Conservation (phyloP, 768 basidiomycete genomes). For the Leccinum boreale region DNA sequence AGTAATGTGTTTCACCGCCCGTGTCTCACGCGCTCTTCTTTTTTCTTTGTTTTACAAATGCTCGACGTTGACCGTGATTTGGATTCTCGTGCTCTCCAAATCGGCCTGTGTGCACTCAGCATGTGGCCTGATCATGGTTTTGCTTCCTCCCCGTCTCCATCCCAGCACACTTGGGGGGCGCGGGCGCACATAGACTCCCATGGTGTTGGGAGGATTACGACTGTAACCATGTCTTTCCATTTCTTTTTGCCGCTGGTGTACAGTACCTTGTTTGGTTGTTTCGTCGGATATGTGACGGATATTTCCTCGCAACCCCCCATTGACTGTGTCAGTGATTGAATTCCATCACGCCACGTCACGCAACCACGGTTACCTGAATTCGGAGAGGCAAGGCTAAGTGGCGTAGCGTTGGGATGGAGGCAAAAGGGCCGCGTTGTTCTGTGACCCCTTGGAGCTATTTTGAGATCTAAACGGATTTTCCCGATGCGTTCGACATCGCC, state of each 20-base stretch:
- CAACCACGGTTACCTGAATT: background rate
- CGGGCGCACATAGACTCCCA: background rate
- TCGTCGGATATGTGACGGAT: background rate
- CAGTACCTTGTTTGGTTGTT: background rate
- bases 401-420: background rate
- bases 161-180: background rate
- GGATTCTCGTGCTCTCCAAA: background rate
- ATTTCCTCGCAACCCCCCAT: background rate
- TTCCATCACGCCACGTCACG: background rate
- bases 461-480: background rate
- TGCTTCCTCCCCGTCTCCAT: background rate
- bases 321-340: background rate
- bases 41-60: background rate
- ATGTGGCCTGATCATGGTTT: background rate
- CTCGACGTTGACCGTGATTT: background rate
- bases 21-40: background rate
- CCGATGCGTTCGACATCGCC: background rate
- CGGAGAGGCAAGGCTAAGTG: background rate
- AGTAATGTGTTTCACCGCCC: background rate
- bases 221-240: background rate
- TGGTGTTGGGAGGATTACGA: background rate
- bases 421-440: background rate
- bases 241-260: background rate
- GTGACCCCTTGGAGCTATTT: background rate
- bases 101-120: background rate